Evolutionary conservation across 2,329 filamentous ascomycete genomes (phyloP).

Genomic region (Fusarium avenaceum): DNA sequence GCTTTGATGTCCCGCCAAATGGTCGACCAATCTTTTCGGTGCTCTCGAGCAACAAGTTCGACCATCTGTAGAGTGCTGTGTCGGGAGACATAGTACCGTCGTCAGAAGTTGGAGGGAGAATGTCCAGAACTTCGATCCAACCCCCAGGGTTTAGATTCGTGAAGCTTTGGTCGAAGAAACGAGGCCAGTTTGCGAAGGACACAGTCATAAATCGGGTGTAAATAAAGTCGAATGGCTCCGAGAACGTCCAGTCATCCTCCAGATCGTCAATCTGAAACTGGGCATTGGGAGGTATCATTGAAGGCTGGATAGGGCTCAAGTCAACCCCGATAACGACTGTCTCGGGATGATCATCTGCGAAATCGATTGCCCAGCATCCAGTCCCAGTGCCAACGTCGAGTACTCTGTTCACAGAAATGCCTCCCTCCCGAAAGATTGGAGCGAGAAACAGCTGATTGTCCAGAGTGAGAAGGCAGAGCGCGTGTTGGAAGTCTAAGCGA

Average conservation of each 20-base stretch:
- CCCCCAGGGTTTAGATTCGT: slow-evolving; percentile 41
- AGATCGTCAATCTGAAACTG: slow-evolving; percentile 31
- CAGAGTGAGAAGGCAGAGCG: too few relatives aligned
- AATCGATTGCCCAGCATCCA: too few relatives aligned
- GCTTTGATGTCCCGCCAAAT: slow-evolving; percentile 38
- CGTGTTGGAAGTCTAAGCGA: too few relatives aligned
- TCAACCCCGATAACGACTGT: too few relatives aligned
- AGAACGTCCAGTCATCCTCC: slow-evolving; percentile 45
- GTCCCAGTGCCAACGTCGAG: too few relatives aligned
- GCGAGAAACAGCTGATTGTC: too few relatives aligned
- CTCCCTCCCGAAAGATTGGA: too few relatives aligned
- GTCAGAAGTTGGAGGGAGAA: slow-evolving; percentile 15
- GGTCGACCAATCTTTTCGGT: slow-evolving; percentile 48
- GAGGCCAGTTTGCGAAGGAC: slow-evolving; percentile 36
- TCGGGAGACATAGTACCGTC: slow-evolving; percentile 29
- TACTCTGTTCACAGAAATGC: too few relatives aligned
- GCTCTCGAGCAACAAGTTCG: slow-evolving; percentile 44
- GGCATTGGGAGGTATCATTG: too few relatives aligned
- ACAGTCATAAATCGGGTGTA: slow-evolving; percentile 42
- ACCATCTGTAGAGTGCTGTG: slow-evolving; percentile 40
- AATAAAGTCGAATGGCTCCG: slow-evolving; percentile 45
- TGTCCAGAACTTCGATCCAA: slow-evolving; percentile 46
- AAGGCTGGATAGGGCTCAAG: too few relatives aligned
- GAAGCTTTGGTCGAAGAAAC: slow-evolving; percentile 40
- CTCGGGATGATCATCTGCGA: too few relatives aligned